Percentiles rank a stretch among this genome's conserved stretches.
Evolutionary conservation across 768 basidiomycete species (phyloP).

Genomic region (Cystofilobasidium capitatum): DNA sequence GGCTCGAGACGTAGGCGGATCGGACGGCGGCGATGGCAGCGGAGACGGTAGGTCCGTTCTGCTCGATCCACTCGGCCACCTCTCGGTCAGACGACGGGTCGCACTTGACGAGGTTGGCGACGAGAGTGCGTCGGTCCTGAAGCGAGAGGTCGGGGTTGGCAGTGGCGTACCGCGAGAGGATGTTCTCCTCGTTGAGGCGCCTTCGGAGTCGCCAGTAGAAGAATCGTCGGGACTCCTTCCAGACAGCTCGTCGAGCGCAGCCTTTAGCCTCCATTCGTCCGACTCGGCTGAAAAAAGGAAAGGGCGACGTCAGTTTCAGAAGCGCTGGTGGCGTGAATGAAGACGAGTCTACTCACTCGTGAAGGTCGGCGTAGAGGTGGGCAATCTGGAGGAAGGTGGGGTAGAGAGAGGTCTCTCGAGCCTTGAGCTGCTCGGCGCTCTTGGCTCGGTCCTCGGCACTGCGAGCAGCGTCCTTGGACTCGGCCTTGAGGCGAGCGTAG

Average conservation of each 20-base stretch:
- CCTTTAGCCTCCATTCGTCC: slow-evolving; percentile 91
- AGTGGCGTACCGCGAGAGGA: slow-evolving; percentile 45
- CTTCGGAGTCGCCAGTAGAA: slow-evolving; percentile 86
- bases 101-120: slow-evolving; percentile 54
- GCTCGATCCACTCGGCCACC: slow-evolving; percentile 58
- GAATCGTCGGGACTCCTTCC: slow-evolving; percentile 65
- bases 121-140: slow-evolving; percentile 56
- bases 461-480: slow-evolving; percentile 64
- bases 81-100: slow-evolving; percentile 50
- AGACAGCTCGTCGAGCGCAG: slow-evolving; percentile 68
- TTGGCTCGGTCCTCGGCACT: slow-evolving; percentile 62
- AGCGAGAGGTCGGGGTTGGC: slow-evolving; percentile 62
- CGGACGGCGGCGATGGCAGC: slow-evolving; percentile 54
- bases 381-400: slow-evolving; percentile 93
- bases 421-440: slow-evolving; percentile 58
- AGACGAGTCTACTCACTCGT: slow-evolving; percentile 46
- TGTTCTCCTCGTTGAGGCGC: slow-evolving; percentile 42
- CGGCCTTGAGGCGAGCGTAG: slow-evolving; percentile 70
- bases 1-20: slow-evolving; percentile 57
- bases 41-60: slow-evolving; percentile 52
- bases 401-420: slow-evolving; percentile 67
- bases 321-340: no score
- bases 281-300: slow-evolving; percentile 53
- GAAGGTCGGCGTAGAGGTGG: slow-evolving; percentile 87
- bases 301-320: background rate